Percentiles rank a stretch among this genome's conserved stretches.
These are phyloP conservation scores for Xylogone sp. DNA, from an alignment of 2,329 filamentous ascomycete species.

Conservation along the genomic window DNA sequence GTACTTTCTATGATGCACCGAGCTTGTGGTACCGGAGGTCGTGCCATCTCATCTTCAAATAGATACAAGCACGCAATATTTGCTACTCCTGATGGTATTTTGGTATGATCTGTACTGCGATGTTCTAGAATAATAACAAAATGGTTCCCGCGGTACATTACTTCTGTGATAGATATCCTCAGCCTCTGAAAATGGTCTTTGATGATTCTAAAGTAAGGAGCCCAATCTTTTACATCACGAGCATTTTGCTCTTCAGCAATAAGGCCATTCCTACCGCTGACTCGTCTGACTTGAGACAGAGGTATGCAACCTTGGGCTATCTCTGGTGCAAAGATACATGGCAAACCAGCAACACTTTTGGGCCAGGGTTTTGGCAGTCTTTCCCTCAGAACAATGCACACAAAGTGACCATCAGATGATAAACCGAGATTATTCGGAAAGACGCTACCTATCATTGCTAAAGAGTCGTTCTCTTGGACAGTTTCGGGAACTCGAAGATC, in stretches of 20 bases:
- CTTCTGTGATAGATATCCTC: neutral
- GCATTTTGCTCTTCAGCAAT: neutral
- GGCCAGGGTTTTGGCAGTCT: slow-evolving; percentile 1
- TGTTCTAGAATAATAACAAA: neutral
- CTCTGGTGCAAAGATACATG: neutral
- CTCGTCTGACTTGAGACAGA: neutral
- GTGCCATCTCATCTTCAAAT: neutral
- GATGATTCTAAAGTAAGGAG: neutral
- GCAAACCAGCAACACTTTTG: neutral
- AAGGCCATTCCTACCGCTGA: neutral
- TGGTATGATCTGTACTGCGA: neutral
- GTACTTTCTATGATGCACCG: neutral
- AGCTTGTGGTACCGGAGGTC: neutral
- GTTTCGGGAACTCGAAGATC: neutral
- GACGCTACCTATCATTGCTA: neutral
- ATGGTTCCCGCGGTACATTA: neutral
- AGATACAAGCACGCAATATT: neutral
- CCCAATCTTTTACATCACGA: neutral
- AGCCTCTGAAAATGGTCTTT: neutral
- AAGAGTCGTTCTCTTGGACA: neutral
- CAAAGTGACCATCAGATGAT: neutral
- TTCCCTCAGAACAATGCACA: neutral
- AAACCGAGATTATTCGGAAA: neutral
- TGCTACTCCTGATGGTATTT: neutral
- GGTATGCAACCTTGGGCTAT: neutral